Evolutionary conservation across 2,329 filamentous ascomycete species (phyloP).

Genomic region (Curvularia hawaiiensis): DNA sequence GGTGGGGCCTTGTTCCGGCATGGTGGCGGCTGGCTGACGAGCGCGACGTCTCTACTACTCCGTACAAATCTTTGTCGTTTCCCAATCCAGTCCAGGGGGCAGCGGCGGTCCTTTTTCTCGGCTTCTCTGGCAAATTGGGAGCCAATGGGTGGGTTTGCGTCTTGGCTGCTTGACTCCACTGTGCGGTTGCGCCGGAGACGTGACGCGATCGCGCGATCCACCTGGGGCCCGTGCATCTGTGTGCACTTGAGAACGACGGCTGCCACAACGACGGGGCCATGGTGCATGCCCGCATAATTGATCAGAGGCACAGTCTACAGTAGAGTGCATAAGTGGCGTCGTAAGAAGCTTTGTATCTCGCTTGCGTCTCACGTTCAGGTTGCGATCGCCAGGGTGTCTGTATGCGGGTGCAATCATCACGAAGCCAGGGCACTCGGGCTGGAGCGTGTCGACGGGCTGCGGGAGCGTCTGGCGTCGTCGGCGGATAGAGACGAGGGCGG

Average conservation of each 20-base stretch:
- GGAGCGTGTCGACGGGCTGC: not conserved
- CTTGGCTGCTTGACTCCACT: slow-evolving; percentile 4
- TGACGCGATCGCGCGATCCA: slow-evolving; percentile 10
- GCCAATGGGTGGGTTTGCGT: slow-evolving; percentile 8
- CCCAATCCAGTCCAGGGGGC: not conserved
- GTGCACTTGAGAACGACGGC: slow-evolving; percentile 3
- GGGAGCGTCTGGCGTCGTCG: not conserved
- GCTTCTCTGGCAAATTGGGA: slow-evolving; percentile 2
- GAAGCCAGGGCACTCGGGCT: not conserved
- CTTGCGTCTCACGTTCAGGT: slow-evolving; percentile 16
- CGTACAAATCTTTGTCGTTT: not conserved
- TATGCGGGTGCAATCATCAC: not conserved
- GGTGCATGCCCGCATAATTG: slow-evolving; percentile 7
- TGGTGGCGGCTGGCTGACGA: slow-evolving; percentile 6
- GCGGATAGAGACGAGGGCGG: not conserved
- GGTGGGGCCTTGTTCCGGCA: slow-evolving; percentile 16
- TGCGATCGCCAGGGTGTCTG: slow-evolving; percentile 11
- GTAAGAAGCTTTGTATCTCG: slow-evolving; percentile 12
- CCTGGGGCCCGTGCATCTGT: slow-evolving; percentile 3
- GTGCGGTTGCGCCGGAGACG: slow-evolving; percentile 6
- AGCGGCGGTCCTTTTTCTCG: not conserved
- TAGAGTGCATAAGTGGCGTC: slow-evolving; percentile 13
- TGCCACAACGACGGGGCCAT: slow-evolving; percentile 4
- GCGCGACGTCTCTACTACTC: not conserved
- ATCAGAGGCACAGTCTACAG: slow-evolving; percentile 5